Evolutionary conservation across 2,329 filamentous ascomycete genomes (phyloP).

Genomic region (Sphaerulina vaccinii): DNA sequence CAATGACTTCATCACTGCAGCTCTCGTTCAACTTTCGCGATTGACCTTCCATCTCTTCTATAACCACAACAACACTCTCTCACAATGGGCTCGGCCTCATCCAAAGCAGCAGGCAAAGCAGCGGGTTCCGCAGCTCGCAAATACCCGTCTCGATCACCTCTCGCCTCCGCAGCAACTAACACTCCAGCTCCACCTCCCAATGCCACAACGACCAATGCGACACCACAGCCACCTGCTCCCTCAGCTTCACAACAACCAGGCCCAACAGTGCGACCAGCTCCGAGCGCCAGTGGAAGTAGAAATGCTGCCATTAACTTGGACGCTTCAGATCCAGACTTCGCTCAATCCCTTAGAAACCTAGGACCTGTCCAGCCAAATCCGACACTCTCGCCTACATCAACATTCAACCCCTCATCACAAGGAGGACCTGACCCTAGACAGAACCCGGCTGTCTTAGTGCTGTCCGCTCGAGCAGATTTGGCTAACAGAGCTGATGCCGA

Average conservation of each 20-base stretch:
- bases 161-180: constrained; percentile 29
- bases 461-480: constrained; percentile 53
- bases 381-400: constrained; percentile 56
- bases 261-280: constrained; percentile 43
- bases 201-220: constrained; percentile 26
- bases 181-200: constrained; percentile 30
- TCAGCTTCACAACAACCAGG: constrained; percentile 38
- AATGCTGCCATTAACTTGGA: constrained; percentile 58
- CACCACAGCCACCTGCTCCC: constrained; percentile 28
- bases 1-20: neutral
- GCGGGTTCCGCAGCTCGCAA: constrained; percentile 53
- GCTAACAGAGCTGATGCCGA: constrained; percentile 56
- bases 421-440: constrained; percentile 37
- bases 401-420: constrained; percentile 44
- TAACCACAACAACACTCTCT: neutral
- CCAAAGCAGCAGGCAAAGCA: constrained; percentile 55
- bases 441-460: constrained; percentile 57
- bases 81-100: constrained; percentile 58
- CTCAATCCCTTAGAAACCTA: constrained; percentile 72
- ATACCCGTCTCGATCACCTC: constrained; percentile 51
- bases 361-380: constrained; percentile 60
- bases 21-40: neutral
- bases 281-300: constrained; percentile 40
- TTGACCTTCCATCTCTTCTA: neutral
- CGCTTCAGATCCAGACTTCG: constrained; percentile 64